phyloP scores from a whole-genome alignment of 495 filamentous ascomycete species.

The Trichodelitschia bisporula region DNA sequence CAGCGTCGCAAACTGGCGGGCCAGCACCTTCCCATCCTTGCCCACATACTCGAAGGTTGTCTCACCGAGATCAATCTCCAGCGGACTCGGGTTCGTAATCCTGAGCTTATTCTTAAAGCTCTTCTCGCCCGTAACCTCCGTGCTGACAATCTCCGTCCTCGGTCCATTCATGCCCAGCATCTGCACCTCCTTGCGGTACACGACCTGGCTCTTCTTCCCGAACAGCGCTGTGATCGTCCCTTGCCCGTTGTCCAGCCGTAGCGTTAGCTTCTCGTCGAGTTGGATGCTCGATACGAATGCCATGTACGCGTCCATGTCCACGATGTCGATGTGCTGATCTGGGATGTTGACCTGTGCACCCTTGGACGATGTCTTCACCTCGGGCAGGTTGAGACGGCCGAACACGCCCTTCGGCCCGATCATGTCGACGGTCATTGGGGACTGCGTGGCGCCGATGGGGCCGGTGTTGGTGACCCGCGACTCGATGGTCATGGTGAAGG shows the following conservation, averaged over 20 bases:
- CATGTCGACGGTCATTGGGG: conserved; percentile 14
- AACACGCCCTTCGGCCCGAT: conserved; percentile 9
- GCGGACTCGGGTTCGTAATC: conserved; percentile 10
- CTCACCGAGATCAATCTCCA: conserved; percentile 14
- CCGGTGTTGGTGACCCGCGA: conserved; percentile 12
- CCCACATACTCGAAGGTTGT: conserved; percentile 11
- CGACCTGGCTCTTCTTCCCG: conserved; percentile 4
- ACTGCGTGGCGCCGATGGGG: conserved; percentile 6
- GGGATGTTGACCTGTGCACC: conserved; percentile 9
- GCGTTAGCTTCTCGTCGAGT: conserved; percentile 1
- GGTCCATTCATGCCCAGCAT: conserved; percentile 1
- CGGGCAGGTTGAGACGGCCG: conserved; percentile 12
- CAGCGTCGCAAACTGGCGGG: neutral
- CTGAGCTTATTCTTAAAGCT: conserved; percentile 4
- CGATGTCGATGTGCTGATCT: conserved; percentile 11
- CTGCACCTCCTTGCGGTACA: conserved; percentile 11
- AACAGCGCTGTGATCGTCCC: conserved; percentile 4
- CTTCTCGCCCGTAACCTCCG: neutral
- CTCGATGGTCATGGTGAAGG: conserved; percentile 2
- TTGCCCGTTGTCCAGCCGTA: conserved; percentile 12
- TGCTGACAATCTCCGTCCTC: neutral
- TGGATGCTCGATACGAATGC: conserved; percentile 10
- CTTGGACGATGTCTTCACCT: conserved; percentile 6
- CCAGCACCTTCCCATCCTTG: conserved; percentile 5
- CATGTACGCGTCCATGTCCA: conserved; percentile 6